Percentiles rank a stretch among this genome's conserved stretches.
Evolutionary conservation across 2,329 filamentous ascomycete species (phyloP).

Genomic region (Keithomyces neogunnii): DNA sequence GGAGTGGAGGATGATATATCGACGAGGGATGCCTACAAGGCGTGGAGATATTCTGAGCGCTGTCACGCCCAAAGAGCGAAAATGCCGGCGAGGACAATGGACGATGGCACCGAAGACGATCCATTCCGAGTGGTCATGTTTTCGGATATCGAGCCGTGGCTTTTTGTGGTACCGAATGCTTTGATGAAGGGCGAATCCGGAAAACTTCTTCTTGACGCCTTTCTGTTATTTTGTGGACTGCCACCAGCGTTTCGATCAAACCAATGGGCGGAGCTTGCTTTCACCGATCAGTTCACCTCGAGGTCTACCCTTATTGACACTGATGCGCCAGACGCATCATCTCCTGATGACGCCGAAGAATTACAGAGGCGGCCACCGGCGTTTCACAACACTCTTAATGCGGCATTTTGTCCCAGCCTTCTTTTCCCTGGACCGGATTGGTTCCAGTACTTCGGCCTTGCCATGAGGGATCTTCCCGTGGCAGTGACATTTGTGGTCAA

Average conservation of each 20-base stretch:
- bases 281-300: constrained; percentile 21
- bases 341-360: constrained; percentile 4
- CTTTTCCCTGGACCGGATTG: constrained; percentile 39
- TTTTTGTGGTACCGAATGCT: constrained; percentile 41
- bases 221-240: constrained; percentile 58
- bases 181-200: constrained; percentile 24
- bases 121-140: constrained; percentile 76
- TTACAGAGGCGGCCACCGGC: constrained; percentile 15
- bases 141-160: constrained; percentile 59
- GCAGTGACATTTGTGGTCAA: constrained; percentile 41
- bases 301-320: background rate
- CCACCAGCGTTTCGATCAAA: constrained; percentile 36
- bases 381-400: constrained; percentile 22
- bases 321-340: constrained; percentile 1
- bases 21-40: constrained; percentile 38
- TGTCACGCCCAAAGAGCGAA: constrained; percentile 36
- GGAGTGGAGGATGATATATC: constrained; percentile 1
- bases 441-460: constrained; percentile 34
- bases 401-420: constrained; percentile 36
- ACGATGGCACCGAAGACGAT: constrained; percentile 70
- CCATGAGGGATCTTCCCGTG: constrained; percentile 13
- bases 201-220: constrained; percentile 55
- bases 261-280: constrained; percentile 21
- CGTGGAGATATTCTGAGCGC: constrained; percentile 48
- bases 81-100: constrained; percentile 64